Evolutionary conservation across 2,329 filamentous ascomycete genomes (phyloP).

Genomic region (Dothidotthia symphoricarpi): DNA sequence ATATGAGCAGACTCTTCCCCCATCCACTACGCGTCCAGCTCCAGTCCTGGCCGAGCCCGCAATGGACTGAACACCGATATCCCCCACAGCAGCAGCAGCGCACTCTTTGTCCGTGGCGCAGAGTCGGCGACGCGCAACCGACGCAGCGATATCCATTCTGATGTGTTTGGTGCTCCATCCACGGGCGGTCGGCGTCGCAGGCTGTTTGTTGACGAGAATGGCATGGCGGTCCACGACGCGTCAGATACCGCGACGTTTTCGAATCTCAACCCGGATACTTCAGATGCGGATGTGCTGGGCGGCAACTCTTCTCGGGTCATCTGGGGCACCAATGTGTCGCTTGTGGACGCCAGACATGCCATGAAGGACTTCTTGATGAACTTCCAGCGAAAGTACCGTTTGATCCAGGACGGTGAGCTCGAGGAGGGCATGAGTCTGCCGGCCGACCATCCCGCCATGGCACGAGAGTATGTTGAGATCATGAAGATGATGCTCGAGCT

Average conservation of each 20-base stretch:
- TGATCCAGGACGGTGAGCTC: conserved; percentile 83
- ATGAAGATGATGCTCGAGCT: conserved; percentile 89
- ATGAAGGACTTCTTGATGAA: conserved; percentile 93
- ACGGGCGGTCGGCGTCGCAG: conserved; percentile 52
- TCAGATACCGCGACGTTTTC: conserved; percentile 65
- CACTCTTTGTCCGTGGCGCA: conserved; percentile 72
- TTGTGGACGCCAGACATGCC: conserved; percentile 79
- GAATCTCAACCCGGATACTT: conserved; percentile 76
- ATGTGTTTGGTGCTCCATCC: conserved; percentile 53
- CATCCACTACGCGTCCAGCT: conserved; percentile 86
- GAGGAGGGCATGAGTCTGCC: conserved; percentile 67
- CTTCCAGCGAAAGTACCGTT: conserved; percentile 88
- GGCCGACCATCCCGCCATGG: conserved; percentile 66
- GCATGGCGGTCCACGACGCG: conserved; percentile 54
- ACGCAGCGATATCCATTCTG: conserved; percentile 84
- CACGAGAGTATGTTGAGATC: conserved; percentile 79
- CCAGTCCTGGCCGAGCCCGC: conserved; percentile 69
- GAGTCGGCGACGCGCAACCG: conserved; percentile 61
- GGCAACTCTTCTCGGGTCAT: conserved; percentile 80
- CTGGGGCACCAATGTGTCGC: conserved; percentile 96
- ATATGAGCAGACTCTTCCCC: conserved; percentile 75
- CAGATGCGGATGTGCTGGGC: conserved; percentile 84
- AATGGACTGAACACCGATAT: conserved; percentile 66
- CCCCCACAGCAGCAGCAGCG: conserved; percentile 74
- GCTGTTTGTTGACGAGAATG: conserved; percentile 64